Percentiles rank a stretch among this genome's conserved stretches.
Conservation (phyloP, 345 rosid species). For the Psidium friedrichsthalianum region DNA sequence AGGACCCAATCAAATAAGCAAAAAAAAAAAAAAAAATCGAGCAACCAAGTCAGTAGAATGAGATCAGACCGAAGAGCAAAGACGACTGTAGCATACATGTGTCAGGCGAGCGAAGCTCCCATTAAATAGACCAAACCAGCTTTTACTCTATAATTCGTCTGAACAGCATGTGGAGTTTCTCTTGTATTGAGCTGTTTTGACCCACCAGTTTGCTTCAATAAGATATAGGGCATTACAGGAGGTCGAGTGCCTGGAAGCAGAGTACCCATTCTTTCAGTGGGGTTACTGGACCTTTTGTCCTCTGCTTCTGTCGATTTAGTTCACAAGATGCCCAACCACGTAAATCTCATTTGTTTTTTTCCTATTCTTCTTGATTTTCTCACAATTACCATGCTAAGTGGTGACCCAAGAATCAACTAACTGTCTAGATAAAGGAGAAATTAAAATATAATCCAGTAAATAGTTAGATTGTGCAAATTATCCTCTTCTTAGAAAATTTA, state of each 20-base stretch:
- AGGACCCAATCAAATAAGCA: not conserved
- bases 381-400: not conserved
- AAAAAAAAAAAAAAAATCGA: not conserved
- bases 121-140: not conserved
- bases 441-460: not conserved
- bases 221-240: not conserved
- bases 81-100: not conserved
- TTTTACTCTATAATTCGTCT: not conserved
- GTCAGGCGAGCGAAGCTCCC: not conserved
- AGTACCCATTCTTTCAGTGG: not conserved
- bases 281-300: not conserved
- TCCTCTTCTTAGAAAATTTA: not conserved
- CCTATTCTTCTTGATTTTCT: not conserved
- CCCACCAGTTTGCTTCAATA: not conserved
- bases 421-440: not conserved
- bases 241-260: not conserved
- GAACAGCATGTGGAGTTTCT: not conserved
- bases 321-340: not conserved
- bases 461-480: not conserved
- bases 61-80: not conserved
- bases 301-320: not conserved
- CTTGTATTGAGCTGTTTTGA: not conserved
- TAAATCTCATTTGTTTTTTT: not conserved
- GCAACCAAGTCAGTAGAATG: not conserved
- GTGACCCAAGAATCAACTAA: not conserved